Base-by-base conservation (phyloP, 345 rosid genomes). In the Pistacia vera region DNA sequence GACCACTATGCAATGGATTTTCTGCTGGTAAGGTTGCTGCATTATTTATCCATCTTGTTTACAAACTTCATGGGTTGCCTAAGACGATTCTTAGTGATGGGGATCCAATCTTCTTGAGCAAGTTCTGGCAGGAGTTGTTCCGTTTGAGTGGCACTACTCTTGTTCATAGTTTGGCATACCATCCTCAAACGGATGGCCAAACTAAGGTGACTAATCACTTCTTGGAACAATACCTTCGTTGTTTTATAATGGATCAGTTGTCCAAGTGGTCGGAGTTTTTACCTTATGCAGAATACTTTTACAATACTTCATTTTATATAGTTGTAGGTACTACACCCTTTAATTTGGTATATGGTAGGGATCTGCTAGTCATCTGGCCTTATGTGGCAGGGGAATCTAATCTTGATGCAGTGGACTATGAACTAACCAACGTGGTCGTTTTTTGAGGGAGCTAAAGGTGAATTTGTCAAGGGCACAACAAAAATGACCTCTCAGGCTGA, bases 1-100 rank as follows among this genome's bases (percentile, higher is more conserved):
- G 10, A 0, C 2, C 63, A 2, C 10, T 59, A 0, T 2, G 0
- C 7, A 22, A 0, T 2, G 3, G 3, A n/a, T 59, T 4, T 9
- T 4, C 63, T 4, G 63, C 33, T 13, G 2, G 1, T 0, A n/a
- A 3, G 8, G 28, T 59, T n/a, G 63, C 11, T 20, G 5, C 2
- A 11, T 1, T 13, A 8, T 59, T 59, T 59, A 2, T n/a, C 5
- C 5, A 59, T 8, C 11, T 18, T 4, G 25, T 59, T 1, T 8
- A 17, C 6, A 1, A 25, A 18, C 11, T 59, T 6, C 63, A 59
- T 11, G 63, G 63, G 20, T 8, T 59, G 5, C 63, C 63, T 3
- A 3, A 8, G 3, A 4, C 33, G 0, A 59, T 59, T 18, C 28
- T 59, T 1, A 18, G 28, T 59, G 63, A 59, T 2, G 1, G 63